Base-by-base conservation (phyloP, 202 grass and related monocot species). In the Setaria italica region DNA sequence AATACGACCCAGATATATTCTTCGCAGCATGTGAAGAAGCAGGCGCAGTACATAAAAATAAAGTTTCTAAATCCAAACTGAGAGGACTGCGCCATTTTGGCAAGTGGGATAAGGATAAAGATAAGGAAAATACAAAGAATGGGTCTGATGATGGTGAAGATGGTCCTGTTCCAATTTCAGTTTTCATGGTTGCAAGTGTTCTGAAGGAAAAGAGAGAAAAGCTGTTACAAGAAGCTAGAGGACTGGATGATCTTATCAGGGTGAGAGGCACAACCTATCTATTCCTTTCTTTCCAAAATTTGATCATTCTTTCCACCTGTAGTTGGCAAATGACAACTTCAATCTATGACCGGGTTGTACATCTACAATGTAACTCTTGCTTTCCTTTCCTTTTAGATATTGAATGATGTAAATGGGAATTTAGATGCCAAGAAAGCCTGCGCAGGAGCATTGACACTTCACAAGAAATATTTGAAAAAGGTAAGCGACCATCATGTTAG, bases 101-200 rank as follows among this genome's bases (percentile, higher is more conserved):
- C 62, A 99, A 96, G 87, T 93, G 90, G 65, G 97, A 99, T 70
- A 93, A 82, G 62, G 85, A 91, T 14, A 76, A 76, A 39, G 94
- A 97, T 62, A 95, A 80, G 76, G 94, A 99, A 4, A 96, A 92
- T 78, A 62, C 89, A 21, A 98, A 84, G 80, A 94, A 73, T 91
- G 97, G 74, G 14, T 7, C 62, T 43, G 91, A 90, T 10, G 87
- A 86, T 56, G 71, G 59, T 83, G 92, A 97, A 59, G 94, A 99
- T 35, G 92, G 86, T 11, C 97, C 97, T n/a, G 86, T 99, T 79
- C 97, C 97, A 20, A 99, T 99, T 88, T 94, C 97, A 57, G 97
- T 99, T 87, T 99, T 99, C 87, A 93, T 99, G 77, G 97, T 99
- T 88, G 97, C 94, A 14, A 97, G 97, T 85, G 92, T 99, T 83